A percentile compares a stretch with the other conserved stretches of the same genome.
phyloP scores from a whole-genome alignment of 2,329 filamentous ascomycete genomes.

The Geosmithia flava region DNA sequence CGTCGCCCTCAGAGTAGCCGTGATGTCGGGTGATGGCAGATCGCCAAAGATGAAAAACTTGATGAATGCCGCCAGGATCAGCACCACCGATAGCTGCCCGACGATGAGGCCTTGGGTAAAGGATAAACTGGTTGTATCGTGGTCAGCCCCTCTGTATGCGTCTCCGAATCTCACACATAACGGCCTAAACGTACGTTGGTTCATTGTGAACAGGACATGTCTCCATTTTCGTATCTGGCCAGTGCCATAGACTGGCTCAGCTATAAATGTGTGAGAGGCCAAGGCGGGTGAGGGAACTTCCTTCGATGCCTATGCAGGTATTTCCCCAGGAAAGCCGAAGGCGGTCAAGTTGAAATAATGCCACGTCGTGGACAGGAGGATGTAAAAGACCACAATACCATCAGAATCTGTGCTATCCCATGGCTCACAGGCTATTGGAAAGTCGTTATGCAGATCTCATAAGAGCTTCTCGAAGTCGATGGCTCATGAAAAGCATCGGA shows the following conservation, averaged over 20 bases:
- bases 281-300: too few species aligned
- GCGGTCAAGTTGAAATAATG: not conserved
- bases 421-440: not conserved
- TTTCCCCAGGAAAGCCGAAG: not conserved
- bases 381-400: not conserved
- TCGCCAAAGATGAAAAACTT: slow-evolving; percentile 99
- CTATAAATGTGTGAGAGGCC: not conserved
- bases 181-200: slow-evolving; percentile 26
- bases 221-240: slow-evolving; percentile 18
- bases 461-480: not conserved
- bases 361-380: not conserved
- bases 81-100: slow-evolving; percentile 82
- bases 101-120: slow-evolving; percentile 91
- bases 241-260: not conserved
- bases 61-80: slow-evolving; percentile 89
- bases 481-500: not conserved
- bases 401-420: not conserved
- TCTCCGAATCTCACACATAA: not conserved
- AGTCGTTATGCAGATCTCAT: not conserved
- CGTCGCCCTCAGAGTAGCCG: slow-evolving; percentile 61
- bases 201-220: slow-evolving; percentile 28
- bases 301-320: too few species aligned
- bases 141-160: not conserved
- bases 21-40: slow-evolving; percentile 70
- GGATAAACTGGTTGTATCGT: slow-evolving; percentile 46